These are phyloP conservation scores for Suaeda aralocaspica DNA, from an alignment of 148 eudicot species.

Conservation along the genomic window DNA sequence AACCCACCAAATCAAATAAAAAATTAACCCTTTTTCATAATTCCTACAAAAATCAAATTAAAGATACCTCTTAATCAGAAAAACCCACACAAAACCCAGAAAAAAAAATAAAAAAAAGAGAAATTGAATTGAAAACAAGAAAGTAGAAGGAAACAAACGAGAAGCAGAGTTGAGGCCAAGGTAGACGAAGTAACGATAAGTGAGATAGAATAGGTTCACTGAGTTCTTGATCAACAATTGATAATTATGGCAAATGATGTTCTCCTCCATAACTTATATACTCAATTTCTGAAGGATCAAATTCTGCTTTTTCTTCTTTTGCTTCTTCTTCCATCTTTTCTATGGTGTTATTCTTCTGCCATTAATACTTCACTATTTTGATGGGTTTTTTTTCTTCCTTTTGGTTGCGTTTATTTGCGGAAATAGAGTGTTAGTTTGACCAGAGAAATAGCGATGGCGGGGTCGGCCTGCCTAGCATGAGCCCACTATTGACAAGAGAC, in stretches of 20 bases:
- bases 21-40: neutral
- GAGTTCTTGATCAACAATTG: conserved; percentile 76
- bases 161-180: conserved; percentile 96
- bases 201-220: conserved; percentile 97
- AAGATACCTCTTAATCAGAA: too few relatives aligned
- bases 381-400: too few relatives aligned
- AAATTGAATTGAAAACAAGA: neutral
- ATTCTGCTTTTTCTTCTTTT: conserved; percentile 20
- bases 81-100: too few relatives aligned
- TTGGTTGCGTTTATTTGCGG: too few relatives aligned
- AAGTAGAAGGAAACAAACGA: conserved; percentile 34
- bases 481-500: too few relatives aligned
- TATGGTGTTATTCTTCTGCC: conserved; percentile 7
- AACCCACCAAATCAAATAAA: neutral
- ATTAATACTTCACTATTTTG: too few relatives aligned
- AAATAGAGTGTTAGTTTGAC: too few relatives aligned
- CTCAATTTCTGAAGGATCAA: conserved; percentile 54
- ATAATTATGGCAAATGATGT: conserved; percentile 82
- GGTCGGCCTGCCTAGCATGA: too few relatives aligned
- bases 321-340: neutral
- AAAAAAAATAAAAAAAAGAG: too few relatives aligned
- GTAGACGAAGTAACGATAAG: conserved; percentile 95
- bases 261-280: conserved; percentile 87
- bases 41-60: too few relatives aligned
- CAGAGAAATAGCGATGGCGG: too few relatives aligned